Percentiles rank a stretch among this genome's conserved stretches.
Evolutionary conservation across 805 yeast genomes (phyloP).

Genomic region (Candida wancherniae): DNA sequence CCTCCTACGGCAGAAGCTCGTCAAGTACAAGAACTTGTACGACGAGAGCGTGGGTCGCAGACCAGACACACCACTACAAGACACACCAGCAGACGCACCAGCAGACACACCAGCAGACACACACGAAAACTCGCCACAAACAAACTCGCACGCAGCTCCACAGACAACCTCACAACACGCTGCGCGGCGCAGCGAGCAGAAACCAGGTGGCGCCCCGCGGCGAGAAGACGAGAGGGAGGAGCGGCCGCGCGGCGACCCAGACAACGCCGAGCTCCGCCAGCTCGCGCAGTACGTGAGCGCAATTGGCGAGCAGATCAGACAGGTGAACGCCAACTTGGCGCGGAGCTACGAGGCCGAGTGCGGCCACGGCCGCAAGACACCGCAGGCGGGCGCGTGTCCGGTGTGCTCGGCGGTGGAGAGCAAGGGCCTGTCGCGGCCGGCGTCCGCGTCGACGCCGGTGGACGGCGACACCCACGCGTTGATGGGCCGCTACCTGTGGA

Average conservation of each 20-base stretch:
- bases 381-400: conserved; percentile 1
- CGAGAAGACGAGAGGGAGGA: no score
- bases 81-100: no score
- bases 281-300: conserved; percentile 2
- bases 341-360: not conserved
- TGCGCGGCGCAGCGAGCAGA: no score
- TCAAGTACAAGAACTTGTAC: conserved; percentile 32
- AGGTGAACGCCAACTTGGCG: conserved; percentile 3
- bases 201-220: no score
- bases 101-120: no score
- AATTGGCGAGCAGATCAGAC: conserved; percentile 4
- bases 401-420: conserved; percentile 5
- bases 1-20: conserved; percentile 29
- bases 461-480: conserved; percentile 11
- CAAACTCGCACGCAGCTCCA: no score
- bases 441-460: conserved; percentile 10
- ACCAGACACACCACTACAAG: no score
- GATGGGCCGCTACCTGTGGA: conserved; percentile 14
- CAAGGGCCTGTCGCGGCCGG: conserved; percentile 8
- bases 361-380: not conserved
- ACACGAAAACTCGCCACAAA: no score
- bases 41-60: conserved; percentile 14
- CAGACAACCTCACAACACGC: no score
- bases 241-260: no score
- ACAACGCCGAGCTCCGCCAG: not conserved